Conservation (phyloP, 306 rosid genomes). For the Medicago ruthenica region DNA sequence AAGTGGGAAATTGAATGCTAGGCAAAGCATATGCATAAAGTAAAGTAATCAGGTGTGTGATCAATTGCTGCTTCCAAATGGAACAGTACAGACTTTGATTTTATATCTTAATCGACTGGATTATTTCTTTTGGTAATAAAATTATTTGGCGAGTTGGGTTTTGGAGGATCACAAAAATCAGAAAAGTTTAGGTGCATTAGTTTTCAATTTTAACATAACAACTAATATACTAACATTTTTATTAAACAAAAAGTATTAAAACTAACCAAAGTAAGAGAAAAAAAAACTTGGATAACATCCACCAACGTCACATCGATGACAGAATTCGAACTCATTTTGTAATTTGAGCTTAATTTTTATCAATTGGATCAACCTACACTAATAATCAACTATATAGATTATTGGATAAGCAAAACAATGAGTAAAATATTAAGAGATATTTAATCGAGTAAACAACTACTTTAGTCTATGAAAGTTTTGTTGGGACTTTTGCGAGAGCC, state of each 20-base stretch:
- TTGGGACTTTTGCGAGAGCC: too few species aligned
- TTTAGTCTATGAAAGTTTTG: neutral
- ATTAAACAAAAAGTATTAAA: too few species aligned
- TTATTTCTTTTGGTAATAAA: too few species aligned
- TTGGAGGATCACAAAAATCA: too few species aligned
- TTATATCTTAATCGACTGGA: neutral
- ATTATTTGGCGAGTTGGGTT: neutral
- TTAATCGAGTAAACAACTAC: neutral
- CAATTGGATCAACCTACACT: too few species aligned
- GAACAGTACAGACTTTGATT: slow-evolving; percentile 10
- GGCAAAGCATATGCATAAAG: slow-evolving; percentile 18
- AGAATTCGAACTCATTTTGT: neutral
- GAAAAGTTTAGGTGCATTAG: too few species aligned
- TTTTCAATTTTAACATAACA: too few species aligned
- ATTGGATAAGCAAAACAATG: neutral
- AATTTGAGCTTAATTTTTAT: neutral
- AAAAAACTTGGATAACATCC: too few species aligned
- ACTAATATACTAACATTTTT: too few species aligned
- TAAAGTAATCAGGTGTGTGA: slow-evolving; percentile 25
- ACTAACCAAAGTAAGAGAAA: too few species aligned
- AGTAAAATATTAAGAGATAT: too few species aligned
- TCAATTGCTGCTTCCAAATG: slow-evolving; percentile 23
- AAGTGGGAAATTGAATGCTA: slow-evolving; percentile 25
- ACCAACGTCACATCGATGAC: neutral
- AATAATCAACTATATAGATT: neutral